Evolutionary conservation across 768 basidiomycete genomes (phyloP).

Genomic region (Tylopilus rubrobrunneus): DNA sequence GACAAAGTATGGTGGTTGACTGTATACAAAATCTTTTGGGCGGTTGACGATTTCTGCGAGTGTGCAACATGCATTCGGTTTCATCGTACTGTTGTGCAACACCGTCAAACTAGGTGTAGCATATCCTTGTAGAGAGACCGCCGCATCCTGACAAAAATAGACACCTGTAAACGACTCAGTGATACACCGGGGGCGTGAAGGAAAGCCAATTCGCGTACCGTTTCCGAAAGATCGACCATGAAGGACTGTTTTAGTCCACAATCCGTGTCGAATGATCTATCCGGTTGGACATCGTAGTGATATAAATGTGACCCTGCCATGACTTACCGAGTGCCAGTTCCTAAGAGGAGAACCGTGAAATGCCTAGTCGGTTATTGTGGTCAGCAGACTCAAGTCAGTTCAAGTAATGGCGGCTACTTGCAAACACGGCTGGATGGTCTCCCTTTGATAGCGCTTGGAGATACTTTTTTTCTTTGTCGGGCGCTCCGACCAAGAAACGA

Average conservation of each 20-base stretch:
- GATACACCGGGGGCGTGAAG: background rate
- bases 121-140: conserved; percentile 44
- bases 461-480: conserved; percentile 69
- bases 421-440: conserved; percentile 27
- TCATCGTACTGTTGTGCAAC: conserved; percentile 56
- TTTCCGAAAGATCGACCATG: conserved; percentile 64
- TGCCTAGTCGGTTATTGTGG: conserved; percentile 36
- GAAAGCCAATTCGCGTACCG: conserved; percentile 33
- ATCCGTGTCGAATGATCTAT: conserved; percentile 68
- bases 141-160: conserved; percentile 61
- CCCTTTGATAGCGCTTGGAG: conserved; percentile 40
- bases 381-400: background rate
- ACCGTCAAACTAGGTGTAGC: conserved; percentile 20
- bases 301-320: background rate
- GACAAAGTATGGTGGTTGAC: conserved; percentile 52
- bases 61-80: conserved; percentile 49
- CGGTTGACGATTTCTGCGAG: conserved; percentile 66
- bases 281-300: background rate
- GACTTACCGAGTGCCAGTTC: conserved; percentile 68
- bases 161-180: conserved; percentile 42
- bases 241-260: conserved; percentile 51
- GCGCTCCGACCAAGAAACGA: conserved; percentile 65
- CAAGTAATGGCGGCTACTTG: background rate
- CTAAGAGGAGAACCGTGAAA: conserved; percentile 63
- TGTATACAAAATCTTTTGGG: conserved; percentile 52